These are phyloP conservation scores for Colletotrichum siamense DNA, from an alignment of 2,329 filamentous ascomycete genomes.

Conservation along the genomic window DNA sequence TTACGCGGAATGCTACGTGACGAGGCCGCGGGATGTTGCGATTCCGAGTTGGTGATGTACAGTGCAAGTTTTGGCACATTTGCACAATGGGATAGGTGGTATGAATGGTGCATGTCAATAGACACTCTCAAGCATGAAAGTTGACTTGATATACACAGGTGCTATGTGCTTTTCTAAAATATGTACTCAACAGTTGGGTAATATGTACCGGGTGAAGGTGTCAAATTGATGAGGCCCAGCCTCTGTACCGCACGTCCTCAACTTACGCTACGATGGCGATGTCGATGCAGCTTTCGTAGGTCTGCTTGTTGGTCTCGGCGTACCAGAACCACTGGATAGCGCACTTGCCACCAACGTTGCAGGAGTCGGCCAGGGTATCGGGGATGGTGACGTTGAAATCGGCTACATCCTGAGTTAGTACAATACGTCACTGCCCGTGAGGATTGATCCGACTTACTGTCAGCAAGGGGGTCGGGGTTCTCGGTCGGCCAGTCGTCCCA, in stretches of 20 bases:
- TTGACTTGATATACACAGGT: not conserved
- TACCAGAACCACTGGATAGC: conserved; percentile 68
- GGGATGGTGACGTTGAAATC: conserved; percentile 63
- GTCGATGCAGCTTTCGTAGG: conserved; percentile 68
- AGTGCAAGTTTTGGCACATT: not conserved
- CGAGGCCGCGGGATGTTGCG: not conserved
- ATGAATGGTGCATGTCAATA: not conserved
- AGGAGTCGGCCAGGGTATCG: conserved; percentile 46
- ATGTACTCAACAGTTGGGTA: not conserved
- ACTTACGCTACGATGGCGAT: conserved; percentile 39
- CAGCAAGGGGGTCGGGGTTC: conserved; percentile 21
- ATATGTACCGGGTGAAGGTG: not conserved
- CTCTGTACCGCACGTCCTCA: not conserved
- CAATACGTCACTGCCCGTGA: not conserved
- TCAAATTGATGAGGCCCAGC: not conserved
- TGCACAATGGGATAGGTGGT: not conserved
- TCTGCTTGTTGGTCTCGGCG: conserved; percentile 59
- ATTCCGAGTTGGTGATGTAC: not conserved
- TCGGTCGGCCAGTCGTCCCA: conserved; percentile 37
- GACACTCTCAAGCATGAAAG: not conserved
- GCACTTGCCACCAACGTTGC: conserved; percentile 52
- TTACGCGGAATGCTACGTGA: conserved; percentile 6
- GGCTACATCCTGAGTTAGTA: conserved; percentile 32
- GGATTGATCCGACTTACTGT: conserved; percentile 22
- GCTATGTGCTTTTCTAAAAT: not conserved